Conservation (phyloP, 495 filamentous ascomycete species). For the Darksidea phi region DNA sequence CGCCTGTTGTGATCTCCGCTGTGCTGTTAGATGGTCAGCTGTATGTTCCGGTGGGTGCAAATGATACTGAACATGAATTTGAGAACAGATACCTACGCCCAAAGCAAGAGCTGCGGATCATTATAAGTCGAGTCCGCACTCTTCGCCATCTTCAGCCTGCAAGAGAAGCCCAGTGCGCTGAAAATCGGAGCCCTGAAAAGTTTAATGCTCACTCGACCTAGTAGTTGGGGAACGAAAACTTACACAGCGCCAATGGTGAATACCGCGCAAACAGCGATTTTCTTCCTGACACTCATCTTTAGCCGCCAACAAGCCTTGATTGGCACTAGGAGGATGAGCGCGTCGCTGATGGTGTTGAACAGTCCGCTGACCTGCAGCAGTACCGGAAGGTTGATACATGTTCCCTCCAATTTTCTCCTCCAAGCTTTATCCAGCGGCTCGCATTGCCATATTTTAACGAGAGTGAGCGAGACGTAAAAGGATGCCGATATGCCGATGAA, state of each 20-base stretch:
- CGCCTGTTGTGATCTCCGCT: slow-evolving; percentile 24
- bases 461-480: slow-evolving; percentile 17
- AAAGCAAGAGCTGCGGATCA: slow-evolving; percentile 21
- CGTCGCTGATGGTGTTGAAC: slow-evolving; percentile 27
- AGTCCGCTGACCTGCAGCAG: slow-evolving; percentile 17
- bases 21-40: not conserved
- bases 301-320: slow-evolving; percentile 14
- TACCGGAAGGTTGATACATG: slow-evolving; percentile 10
- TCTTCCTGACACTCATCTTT: slow-evolving; percentile 19
- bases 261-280: slow-evolving; percentile 16
- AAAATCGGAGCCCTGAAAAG: slow-evolving; percentile 15
- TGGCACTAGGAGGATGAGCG: slow-evolving; percentile 20
- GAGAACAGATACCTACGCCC: slow-evolving; percentile 12
- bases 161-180: slow-evolving; percentile 17
- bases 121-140: slow-evolving; percentile 19
- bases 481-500: slow-evolving; percentile 12
- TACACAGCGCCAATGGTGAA: slow-evolving; percentile 23
- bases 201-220: too few relatives aligned
- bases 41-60: not conserved
- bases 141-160: not conserved
- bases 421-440: slow-evolving; percentile 8
- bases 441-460: slow-evolving; percentile 26
- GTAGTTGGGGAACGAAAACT: not conserved
- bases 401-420: slow-evolving; percentile 7
- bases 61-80: too few relatives aligned